Percentiles rank a stretch among this genome's conserved stretches.
Conservation (phyloP, 805 yeast genomes). For the Wickerhamiella sorbophila region DNA sequence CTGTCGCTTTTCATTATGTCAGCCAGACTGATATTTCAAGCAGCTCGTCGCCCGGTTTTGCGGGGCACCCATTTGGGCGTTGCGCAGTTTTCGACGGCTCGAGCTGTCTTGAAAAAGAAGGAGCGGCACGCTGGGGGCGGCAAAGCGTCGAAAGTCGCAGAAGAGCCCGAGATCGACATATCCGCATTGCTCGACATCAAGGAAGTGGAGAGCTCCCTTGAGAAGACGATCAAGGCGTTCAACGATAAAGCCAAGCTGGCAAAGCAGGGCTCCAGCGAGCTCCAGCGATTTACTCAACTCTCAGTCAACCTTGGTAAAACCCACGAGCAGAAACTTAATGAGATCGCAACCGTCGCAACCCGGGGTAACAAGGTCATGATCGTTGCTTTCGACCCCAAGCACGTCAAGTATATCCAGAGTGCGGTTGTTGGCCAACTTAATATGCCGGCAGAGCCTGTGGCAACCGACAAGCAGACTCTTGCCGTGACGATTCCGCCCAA, state of each 20-base stretch:
- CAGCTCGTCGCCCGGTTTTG: too few relatives aligned
- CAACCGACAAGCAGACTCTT: slow-evolving; percentile 56
- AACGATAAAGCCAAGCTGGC: slow-evolving; percentile 44
- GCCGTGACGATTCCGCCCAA: slow-evolving; percentile 63
- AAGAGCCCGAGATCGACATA: slow-evolving; percentile 6
- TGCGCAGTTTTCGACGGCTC: slow-evolving; percentile 2
- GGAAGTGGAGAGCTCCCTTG: slow-evolving; percentile 9
- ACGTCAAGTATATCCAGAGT: slow-evolving; percentile 54
- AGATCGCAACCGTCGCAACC: slow-evolving; percentile 23
- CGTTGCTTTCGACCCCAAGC: slow-evolving; percentile 75
- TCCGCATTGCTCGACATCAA: slow-evolving; percentile 5
- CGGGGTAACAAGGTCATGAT: slow-evolving; percentile 32
- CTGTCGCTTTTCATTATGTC: too few relatives aligned
- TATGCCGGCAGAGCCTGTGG: slow-evolving; percentile 67
- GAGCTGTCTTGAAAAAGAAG: slow-evolving; percentile 7
- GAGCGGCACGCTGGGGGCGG: background rate
- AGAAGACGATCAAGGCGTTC: slow-evolving; percentile 24
- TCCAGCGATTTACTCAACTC: slow-evolving; percentile 49
- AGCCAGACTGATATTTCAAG: too few relatives aligned
- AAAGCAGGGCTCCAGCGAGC: slow-evolving; percentile 56
- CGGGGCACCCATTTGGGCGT: too few relatives aligned
- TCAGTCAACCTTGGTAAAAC: slow-evolving; percentile 36
- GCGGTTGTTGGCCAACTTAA: slow-evolving; percentile 55
- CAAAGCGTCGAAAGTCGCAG: slow-evolving; percentile 4
- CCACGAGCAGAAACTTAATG: slow-evolving; percentile 34